A percentile compares a stretch with the other conserved stretches of the same genome.
Conservation (phyloP, 2,329 filamentous ascomycete species). For the Alternaria viburni region DNA sequence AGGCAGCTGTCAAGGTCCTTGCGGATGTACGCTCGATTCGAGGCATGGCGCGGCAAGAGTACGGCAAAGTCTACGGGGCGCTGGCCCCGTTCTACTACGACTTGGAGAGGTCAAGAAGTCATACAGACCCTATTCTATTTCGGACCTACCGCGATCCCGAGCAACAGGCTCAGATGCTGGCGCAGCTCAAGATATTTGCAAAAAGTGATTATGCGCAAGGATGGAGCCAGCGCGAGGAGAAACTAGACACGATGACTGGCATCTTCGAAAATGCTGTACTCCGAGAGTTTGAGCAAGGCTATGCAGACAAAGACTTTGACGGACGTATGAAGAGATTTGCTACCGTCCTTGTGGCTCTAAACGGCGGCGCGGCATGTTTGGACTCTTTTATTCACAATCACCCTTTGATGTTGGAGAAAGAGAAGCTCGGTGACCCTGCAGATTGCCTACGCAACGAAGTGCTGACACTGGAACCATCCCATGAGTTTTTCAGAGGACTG, state of each 20-base stretch:
- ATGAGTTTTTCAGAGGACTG: conserved; percentile 78
- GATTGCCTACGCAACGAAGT: conserved; percentile 80
- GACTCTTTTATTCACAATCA: conserved; percentile 91
- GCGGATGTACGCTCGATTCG: conserved; percentile 76
- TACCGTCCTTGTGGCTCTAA: conserved; percentile 80
- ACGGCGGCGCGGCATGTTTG: conserved; percentile 77
- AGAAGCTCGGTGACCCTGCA: conserved; percentile 73
- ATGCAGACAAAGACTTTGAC: conserved; percentile 86
- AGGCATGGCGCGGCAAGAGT: conserved; percentile 86
- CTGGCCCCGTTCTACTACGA: conserved; percentile 89
- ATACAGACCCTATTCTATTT: conserved; percentile 84
- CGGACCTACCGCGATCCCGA: conserved; percentile 86
- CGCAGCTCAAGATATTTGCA: conserved; percentile 79
- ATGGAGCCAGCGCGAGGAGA: conserved; percentile 72
- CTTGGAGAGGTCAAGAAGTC: conserved; percentile 72
- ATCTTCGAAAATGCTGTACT: conserved; percentile 92
- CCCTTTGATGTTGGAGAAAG: conserved; percentile 76
- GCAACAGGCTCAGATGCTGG: conserved; percentile 86
- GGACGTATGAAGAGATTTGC: conserved; percentile 90
- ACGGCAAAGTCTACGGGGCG: conserved; percentile 87
- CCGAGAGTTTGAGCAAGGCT: conserved; percentile 90
- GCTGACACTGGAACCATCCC: conserved; percentile 79
- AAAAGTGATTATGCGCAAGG: conserved; percentile 81
- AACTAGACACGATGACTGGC: conserved; percentile 73
- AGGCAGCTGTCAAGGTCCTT: conserved; percentile 72